Evolutionary conservation across 2,329 filamentous ascomycete genomes (phyloP).

Genomic region (Diaporthe vaccinii): DNA sequence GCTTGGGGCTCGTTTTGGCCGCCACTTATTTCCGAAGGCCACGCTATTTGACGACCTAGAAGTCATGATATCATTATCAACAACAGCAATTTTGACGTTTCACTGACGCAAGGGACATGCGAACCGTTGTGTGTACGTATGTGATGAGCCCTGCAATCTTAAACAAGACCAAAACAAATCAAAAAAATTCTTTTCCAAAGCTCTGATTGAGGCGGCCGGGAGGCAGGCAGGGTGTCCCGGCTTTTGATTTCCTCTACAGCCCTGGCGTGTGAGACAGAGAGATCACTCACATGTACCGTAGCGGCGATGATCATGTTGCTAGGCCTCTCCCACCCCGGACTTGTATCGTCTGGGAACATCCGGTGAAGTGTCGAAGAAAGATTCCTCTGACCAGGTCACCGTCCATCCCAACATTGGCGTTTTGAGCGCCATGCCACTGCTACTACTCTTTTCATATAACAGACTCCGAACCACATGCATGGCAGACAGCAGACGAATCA

Average conservation of each 20-base stretch:
- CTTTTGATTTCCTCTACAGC: not conserved
- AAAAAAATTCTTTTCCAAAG: not conserved
- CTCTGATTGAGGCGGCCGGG: not conserved
- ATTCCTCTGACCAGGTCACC: conserved; percentile 1
- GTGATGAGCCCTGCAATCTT: not conserved
- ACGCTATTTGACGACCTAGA: conserved; percentile 18
- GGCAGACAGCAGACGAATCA: conserved; percentile 20
- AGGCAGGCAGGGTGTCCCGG: not conserved
- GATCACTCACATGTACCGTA: too few species aligned
- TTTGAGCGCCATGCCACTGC: conserved; percentile 10
- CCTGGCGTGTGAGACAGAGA: not conserved
- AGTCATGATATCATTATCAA: conserved; percentile 40
- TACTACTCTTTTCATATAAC: conserved; percentile 16
- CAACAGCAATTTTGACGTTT: conserved; percentile 4
- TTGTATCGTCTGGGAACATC: conserved; percentile 4
- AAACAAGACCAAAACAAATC: too few species aligned
- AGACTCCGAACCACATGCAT: conserved; percentile 20
- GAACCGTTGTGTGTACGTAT: too few species aligned
- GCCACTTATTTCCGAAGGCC: not conserved
- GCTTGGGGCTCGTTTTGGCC: not conserved
- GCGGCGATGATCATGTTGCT: not conserved
- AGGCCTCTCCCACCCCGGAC: not conserved
- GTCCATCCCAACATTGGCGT: conserved; percentile 15
- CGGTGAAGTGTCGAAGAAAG: conserved; percentile 16
- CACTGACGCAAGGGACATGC: not conserved